These are phyloP conservation scores for Ustilago cynodontis DNA, from an alignment of 1,284 basidiomycete species.

Conservation along the genomic window DNA sequence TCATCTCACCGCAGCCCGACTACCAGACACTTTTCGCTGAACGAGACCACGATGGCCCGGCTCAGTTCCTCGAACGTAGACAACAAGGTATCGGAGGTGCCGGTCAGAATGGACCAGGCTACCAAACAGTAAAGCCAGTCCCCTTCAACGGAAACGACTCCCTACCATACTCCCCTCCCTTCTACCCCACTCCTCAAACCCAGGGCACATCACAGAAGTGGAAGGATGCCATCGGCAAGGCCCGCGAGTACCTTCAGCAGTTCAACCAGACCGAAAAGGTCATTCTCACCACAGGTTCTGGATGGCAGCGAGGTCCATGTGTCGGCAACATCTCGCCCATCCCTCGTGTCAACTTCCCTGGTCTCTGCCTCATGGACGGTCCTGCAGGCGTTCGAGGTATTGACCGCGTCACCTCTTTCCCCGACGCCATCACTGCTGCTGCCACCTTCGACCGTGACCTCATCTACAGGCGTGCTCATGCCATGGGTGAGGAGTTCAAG, in stretches of 20 bases:
- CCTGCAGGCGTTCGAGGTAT: constrained; percentile 75
- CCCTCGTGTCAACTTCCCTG: constrained; percentile 76
- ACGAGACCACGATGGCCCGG: constrained; percentile 16
- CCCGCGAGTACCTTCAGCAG: constrained; percentile 67
- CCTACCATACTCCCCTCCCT: constrained; percentile 57
- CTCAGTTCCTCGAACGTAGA: constrained; percentile 27
- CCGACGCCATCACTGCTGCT: constrained; percentile 80
- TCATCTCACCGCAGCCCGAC: constrained; percentile 28
- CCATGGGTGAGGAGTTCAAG: constrained; percentile 82
- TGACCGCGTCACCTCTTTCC: constrained; percentile 74
- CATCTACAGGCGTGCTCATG: constrained; percentile 79
- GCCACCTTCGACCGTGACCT: constrained; percentile 79
- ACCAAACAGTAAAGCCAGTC: constrained; percentile 32
- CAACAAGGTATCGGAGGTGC: constrained; percentile 50
- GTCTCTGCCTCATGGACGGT: constrained; percentile 76
- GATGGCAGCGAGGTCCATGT: constrained; percentile 55
- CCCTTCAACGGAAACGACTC: constrained; percentile 56
- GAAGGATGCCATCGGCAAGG: constrained; percentile 76
- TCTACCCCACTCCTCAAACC: constrained; percentile 55
- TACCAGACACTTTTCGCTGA: constrained; percentile 34
- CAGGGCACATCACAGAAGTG: constrained; percentile 71
- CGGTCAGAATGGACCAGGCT: constrained; percentile 43
- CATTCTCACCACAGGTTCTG: constrained; percentile 71
- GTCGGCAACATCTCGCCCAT: constrained; percentile 71
- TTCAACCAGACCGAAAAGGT: constrained; percentile 73